Evolutionary conservation across 1,139 yeast genomes (phyloP), one percentile per base, ranked within the genome.

Genomic region (Yamadazyma spencermartinsiae): DNA sequence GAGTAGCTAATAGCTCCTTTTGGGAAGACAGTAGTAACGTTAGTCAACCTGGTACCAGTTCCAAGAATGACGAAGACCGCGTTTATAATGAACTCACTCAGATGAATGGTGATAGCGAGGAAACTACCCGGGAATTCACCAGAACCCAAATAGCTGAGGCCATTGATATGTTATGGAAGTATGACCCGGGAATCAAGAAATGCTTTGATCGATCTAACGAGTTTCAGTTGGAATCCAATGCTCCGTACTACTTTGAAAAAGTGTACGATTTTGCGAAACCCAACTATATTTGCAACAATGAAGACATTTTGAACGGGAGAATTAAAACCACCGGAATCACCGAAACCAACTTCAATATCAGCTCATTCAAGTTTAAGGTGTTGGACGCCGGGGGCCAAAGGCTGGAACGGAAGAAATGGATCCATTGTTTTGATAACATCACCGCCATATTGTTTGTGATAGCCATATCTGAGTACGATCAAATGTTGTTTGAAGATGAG

Each of bases 351-450:
- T 90, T 94, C 61, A 72, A 73, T 42, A 80, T 90, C 43, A 74
- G 85, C 49, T 69, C 82, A 9, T 72, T 79, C 40, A 80, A 74
- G 44, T 82, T 90, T 55, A 81, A 80, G 51, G 87, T 94, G 34
- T 69, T 89, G 40, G 99, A 92, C 66, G 98, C 96, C 4, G 99
- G 99, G 35, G 99, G 99, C 2, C 98, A 92, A 63, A 72, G 98
- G 42, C 80, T 90, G 30, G 98, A 92, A 62, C 76, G 98, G 41
- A 81, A 83, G 50, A 92, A 92, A 58, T 92, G 98, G 98, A 86
- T 92, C 44, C 96, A 90, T 58, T 87, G 96, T 56, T 92, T 94
- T 62, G 95, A 90, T 54, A 88, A 86, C 48, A 89, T 92, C 40
- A 86, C 96, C 0, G 88, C 95, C 1, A 83, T 94, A 1, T 62